These are phyloP conservation scores for Aureobasidium uvarum DNA, from an alignment of 2,329 filamentous ascomycete genomes.

Conservation along the genomic window DNA sequence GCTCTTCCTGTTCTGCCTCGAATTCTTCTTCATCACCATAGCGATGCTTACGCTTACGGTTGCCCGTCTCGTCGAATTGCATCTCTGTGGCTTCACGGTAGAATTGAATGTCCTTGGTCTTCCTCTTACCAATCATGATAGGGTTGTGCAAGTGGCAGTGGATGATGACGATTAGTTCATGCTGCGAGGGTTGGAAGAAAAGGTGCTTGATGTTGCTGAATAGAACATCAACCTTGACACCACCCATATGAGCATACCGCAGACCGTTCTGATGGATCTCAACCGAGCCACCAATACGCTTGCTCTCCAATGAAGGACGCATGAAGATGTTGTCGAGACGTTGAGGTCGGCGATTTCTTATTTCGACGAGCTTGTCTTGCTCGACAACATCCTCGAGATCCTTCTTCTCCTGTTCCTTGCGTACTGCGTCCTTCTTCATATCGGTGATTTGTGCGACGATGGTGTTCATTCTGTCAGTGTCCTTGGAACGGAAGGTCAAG, in stretches of 20 bases:
- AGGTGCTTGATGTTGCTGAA: conserved; percentile 99
- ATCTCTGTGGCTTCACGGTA: conserved; percentile 98
- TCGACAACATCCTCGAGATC: conserved; percentile 99
- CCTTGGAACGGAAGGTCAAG: conserved; percentile 88
- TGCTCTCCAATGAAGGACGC: conserved; percentile 91
- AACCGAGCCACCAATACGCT: conserved; percentile 91
- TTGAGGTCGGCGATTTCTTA: conserved; percentile 85
- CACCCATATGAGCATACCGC: conserved; percentile 78
- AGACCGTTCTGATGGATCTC: conserved; percentile 99
- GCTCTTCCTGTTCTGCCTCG: conserved; percentile 95
- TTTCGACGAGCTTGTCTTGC: conserved; percentile 94
- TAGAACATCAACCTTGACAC: conserved; percentile 83
- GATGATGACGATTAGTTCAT: conserved; percentile 96
- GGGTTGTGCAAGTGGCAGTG: conserved; percentile 97
- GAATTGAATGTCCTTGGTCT: conserved; percentile 98
- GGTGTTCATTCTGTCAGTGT: conserved; percentile 83
- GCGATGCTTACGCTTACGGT: conserved; percentile 94
- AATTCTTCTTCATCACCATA: conserved; percentile 99
- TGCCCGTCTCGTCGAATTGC: conserved; percentile 97
- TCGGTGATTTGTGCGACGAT: conserved; percentile 93
- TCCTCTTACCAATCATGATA: conserved; percentile 97
- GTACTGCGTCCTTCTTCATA: conserved; percentile 87
- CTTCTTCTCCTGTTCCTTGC: conserved; percentile 98
- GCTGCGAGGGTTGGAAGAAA: conserved; percentile 96
- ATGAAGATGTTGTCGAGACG: conserved; percentile 94